A percentile compares a stretch with the other conserved stretches of the same genome.
phyloP scores from a whole-genome alignment of 805 yeast genomes.

The Spathaspora sp. region DNA sequence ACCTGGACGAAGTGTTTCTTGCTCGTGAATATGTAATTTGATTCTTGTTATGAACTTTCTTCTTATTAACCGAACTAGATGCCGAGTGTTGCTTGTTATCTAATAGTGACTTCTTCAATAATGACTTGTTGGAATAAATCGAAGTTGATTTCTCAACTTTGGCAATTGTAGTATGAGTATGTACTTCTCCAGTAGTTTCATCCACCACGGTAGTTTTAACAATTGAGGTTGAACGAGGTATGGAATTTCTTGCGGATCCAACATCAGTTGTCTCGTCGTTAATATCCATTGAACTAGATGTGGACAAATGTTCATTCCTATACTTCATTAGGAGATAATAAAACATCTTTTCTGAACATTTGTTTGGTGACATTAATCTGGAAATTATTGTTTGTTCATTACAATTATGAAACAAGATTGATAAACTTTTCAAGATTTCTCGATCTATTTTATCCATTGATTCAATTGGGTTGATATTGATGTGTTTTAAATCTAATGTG shows the following conservation, averaged over 20 bases:
- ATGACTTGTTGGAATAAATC: conserved; percentile 16
- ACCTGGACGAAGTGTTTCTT: conserved; percentile 4
- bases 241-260: conserved; percentile 20
- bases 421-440: conserved; percentile 71
- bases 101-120: not conserved
- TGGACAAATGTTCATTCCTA: conserved; percentile 57
- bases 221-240: conserved; percentile 40
- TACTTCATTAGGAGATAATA: conserved; percentile 73
- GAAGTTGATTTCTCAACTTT: conserved; percentile 16
- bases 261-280: conserved; percentile 21
- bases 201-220: conserved; percentile 38
- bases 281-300: conserved; percentile 15
- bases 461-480: conserved; percentile 31
- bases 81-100: conserved; percentile 28
- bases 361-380: conserved; percentile 50
- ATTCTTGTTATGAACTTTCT: conserved; percentile 22
- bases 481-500: conserved; percentile 13
- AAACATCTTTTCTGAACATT: conserved; percentile 76
- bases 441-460: conserved; percentile 55
- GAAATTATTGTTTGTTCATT: conserved; percentile 48
- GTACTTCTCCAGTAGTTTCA: conserved; percentile 20
- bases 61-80: conserved; percentile 36
- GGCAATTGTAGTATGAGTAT: conserved; percentile 15
- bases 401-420: conserved; percentile 80
- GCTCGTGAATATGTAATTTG: conserved; percentile 12